Evolutionary conservation across 2,329 filamentous ascomycete genomes (phyloP).

Genomic region (Alternaria dauci): DNA sequence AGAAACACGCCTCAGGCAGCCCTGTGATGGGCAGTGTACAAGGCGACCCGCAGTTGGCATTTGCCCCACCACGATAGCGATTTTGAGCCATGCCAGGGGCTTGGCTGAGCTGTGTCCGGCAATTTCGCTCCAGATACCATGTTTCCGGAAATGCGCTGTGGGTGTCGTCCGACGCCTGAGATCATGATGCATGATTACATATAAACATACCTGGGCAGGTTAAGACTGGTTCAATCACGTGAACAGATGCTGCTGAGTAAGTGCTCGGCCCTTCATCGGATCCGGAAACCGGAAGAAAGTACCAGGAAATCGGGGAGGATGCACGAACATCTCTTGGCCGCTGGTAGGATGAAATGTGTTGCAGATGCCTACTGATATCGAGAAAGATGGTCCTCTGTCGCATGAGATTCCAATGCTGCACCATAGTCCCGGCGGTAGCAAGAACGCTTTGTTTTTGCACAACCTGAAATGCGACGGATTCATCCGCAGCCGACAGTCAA

Average conservation of each 20-base stretch:
- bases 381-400: not conserved
- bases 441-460: not conserved
- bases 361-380: not conserved
- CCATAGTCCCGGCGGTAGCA: not conserved
- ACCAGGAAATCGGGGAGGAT: not conserved
- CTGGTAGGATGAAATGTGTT: not conserved
- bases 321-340: not conserved
- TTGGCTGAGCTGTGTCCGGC: not conserved
- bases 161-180: slow-evolving; percentile 9
- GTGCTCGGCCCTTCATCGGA: not conserved
- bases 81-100: not conserved
- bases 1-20: slow-evolving; percentile 10
- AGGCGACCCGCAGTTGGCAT: not conserved
- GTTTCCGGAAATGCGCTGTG: slow-evolving; percentile 25
- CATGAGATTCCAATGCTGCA: not conserved
- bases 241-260: not conserved
- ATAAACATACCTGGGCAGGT: not conserved
- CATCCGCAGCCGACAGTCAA: not conserved
- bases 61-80: not conserved
- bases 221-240: slow-evolving; percentile 9
- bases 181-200: slow-evolving; percentile 10
- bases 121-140: slow-evolving; percentile 23
- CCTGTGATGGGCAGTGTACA: not conserved
- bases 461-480: not conserved
- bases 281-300: not conserved